Evolutionary conservation across 2,329 filamentous ascomycete genomes (phyloP).

Genomic region (Fusarium foetens): DNA sequence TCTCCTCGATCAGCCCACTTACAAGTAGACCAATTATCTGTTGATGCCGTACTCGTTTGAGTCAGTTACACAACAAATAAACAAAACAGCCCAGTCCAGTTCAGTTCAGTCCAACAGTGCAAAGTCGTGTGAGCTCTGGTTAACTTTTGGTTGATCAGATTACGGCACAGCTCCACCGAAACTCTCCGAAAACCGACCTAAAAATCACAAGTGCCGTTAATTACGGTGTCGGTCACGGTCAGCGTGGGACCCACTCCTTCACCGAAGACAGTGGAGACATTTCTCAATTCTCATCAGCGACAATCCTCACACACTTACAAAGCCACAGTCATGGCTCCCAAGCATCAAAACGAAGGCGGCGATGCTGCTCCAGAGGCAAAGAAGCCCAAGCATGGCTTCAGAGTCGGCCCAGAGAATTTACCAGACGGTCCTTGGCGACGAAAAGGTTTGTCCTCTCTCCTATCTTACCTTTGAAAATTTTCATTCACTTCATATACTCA

Average conservation of each 20-base stretch:
- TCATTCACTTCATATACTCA: constrained; percentile 33
- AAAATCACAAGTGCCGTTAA: background rate
- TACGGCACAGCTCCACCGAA: constrained; percentile 22
- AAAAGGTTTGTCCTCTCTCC: constrained; percentile 63
- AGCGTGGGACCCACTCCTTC: constrained; percentile 17
- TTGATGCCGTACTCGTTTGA: background rate
- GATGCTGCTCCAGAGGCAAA: constrained; percentile 55
- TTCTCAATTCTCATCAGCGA: constrained; percentile 37
- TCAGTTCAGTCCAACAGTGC: background rate
- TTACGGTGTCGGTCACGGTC: constrained; percentile 1
- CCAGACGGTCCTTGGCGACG: constrained; percentile 89
- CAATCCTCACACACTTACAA: constrained; percentile 33
- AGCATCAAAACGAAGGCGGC: constrained; percentile 45
- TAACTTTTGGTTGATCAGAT: constrained; percentile 1
- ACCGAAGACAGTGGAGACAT: constrained; percentile 30
- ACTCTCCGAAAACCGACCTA: constrained; percentile 14
- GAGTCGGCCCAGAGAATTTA: constrained; percentile 87
- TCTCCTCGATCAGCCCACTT: constrained; percentile 7
- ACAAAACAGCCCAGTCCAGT: background rate
- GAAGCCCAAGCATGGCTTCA: constrained; percentile 77
- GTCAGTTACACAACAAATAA: background rate
- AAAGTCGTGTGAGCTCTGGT: background rate
- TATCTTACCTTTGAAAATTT: constrained; percentile 25
- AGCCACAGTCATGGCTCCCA: constrained; percentile 46
- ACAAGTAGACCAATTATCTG: background rate